phyloP scores from a whole-genome alignment of 73 alveolate genomes.

The Tetrahymena thermophila region DNA sequence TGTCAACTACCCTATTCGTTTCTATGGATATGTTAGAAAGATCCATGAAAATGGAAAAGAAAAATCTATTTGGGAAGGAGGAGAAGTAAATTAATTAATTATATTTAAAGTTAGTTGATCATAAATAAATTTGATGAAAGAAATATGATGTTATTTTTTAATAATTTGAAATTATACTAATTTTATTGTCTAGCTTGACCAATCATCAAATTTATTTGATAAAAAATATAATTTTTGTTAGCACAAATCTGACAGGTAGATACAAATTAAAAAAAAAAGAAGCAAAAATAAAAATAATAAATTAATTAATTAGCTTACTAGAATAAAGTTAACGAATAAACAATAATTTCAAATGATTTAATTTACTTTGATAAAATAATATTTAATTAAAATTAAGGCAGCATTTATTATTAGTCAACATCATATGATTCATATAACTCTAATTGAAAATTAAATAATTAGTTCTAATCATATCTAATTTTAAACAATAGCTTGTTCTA shows the following conservation, averaged over 20 bases:
- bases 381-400: too few relatives aligned
- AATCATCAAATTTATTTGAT: neutral
- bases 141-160: neutral
- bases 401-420: too few relatives aligned
- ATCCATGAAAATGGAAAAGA: slow-evolving; percentile 53
- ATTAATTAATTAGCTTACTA: too few relatives aligned
- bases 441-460: too few relatives aligned
- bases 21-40: slow-evolving; percentile 84
- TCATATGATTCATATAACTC: too few relatives aligned
- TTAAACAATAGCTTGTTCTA: slow-evolving; percentile 46
- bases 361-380: too few relatives aligned
- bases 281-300: too few relatives aligned
- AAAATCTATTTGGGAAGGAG: slow-evolving; percentile 93
- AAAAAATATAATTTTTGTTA: too few relatives aligned
- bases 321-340: neutral
- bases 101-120: neutral
- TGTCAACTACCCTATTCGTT: slow-evolving; percentile 84
- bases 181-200: neutral
- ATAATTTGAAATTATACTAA: neutral
- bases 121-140: neutral
- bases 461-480: neutral
- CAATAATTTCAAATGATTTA: neutral
- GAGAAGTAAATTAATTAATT: slow-evolving; percentile 45
- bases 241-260: neutral
- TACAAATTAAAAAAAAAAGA: too few relatives aligned